A percentile compares a stretch with the other conserved stretches of the same genome.
These are phyloP conservation scores for Glonium stellatum DNA, from an alignment of 495 filamentous ascomycete species.

Conservation along the genomic window DNA sequence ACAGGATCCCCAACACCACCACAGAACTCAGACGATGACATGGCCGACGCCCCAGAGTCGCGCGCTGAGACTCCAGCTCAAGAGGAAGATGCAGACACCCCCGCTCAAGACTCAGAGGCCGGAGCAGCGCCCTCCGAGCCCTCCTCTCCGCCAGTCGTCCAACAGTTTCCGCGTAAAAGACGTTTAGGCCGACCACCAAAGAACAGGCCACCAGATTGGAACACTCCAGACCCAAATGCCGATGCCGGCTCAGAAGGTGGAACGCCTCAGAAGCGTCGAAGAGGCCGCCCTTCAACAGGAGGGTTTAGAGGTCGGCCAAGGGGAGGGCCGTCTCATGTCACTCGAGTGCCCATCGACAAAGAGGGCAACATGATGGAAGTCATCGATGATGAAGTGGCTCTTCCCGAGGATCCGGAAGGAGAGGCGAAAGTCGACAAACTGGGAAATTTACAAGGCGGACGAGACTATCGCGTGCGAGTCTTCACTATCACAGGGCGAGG, in stretches of 20 bases:
- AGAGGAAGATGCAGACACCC: conserved; percentile 30
- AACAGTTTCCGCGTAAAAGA: conserved; percentile 63
- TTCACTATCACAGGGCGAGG: conserved; percentile 81
- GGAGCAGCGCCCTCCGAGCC: conserved; percentile 22
- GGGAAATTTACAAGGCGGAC: conserved; percentile 68
- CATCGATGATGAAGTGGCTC: conserved; percentile 79
- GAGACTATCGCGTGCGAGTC: conserved; percentile 89
- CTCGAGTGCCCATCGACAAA: conserved; percentile 83
- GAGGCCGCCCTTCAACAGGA: conserved; percentile 58
- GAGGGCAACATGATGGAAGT: conserved; percentile 91
- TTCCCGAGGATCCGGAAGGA: conserved; percentile 81
- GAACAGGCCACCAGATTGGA: conserved; percentile 71
- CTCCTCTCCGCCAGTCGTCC: conserved; percentile 39
- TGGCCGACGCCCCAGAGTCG: conserved; percentile 27
- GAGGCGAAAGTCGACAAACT: conserved; percentile 88
- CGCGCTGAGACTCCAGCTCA: conserved; percentile 28
- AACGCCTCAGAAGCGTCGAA: conserved; percentile 56
- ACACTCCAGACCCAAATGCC: conserved; percentile 50
- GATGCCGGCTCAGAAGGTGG: conserved; percentile 46
- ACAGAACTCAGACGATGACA: conserved; percentile 32
- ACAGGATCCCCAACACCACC: conserved; percentile 23
- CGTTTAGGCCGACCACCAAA: conserved; percentile 82
- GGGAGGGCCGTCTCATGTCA: conserved; percentile 67
- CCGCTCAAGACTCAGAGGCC: conserved; percentile 28
- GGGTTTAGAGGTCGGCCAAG: conserved; percentile 64